Base-by-base conservation (phyloP, 164 flowering plant species). In the Vitis vinifera region DNA sequence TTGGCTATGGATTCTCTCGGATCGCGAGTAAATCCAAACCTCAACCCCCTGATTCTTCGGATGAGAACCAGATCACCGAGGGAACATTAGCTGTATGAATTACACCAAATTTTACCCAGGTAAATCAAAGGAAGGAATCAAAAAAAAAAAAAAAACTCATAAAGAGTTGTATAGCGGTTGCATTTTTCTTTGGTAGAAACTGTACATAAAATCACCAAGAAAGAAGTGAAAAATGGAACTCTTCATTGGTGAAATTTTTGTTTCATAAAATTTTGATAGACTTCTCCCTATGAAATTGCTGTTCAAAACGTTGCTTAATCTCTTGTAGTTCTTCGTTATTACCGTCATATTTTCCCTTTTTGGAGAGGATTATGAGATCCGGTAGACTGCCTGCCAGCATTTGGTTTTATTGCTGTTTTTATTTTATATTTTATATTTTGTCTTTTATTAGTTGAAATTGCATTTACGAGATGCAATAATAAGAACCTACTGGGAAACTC, bases 1-100 rank as follows among this genome's bases (percentile, higher is more conserved):
- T 96, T 65, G 99, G 99, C 50, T 96, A 93, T 68, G 98, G 98
- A 60, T 93, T 80, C 76, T 86, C 94, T 19, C 79, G 89, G 30
- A 66, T 84, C 12, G 81, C 79, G 86, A 83, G 68, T 62, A 92
- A 85, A 81, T 76, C 98, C 69, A 92, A 90, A 78, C 16, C 77
- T 56, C 89, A 76, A 58, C 50, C 74, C 11, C 51, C 86, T 0
- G 99, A 90, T 62, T 74, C 92, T 15, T 77, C 85, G 13, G 98
- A 93, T 69, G 99, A 92, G 10, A 82, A 78, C 72, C 84, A 86
- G 77, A 58, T 88, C 57, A 61, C 63, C 15, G 99, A 89, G 84
- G 99, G 97, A 78, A 89, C 89, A 9, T 73, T 93, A 19, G 95
- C 97, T 4, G 83, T 91, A 77, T 95, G 68, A 80, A 57, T 6